Evolutionary conservation across 169 alveolate species (phyloP).

Genomic region (Plasmodium billcollinsi): DNA sequence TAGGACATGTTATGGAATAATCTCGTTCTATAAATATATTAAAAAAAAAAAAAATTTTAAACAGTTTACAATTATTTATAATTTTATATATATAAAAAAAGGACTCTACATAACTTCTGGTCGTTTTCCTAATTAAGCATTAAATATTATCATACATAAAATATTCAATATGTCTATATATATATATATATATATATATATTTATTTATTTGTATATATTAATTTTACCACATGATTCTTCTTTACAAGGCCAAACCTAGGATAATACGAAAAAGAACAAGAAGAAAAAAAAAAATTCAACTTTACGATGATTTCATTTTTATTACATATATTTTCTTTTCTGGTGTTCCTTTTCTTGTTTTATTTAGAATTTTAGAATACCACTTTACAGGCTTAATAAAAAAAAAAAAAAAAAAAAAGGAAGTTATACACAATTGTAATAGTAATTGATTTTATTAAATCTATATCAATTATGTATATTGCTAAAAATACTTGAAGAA

Average conservation of each 20-base stretch:
- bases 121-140: background rate
- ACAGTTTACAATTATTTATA: too few relatives aligned
- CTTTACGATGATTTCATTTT: background rate
- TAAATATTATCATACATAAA: slow-evolving; percentile 48
- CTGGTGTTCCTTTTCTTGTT: background rate
- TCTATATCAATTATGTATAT: background rate
- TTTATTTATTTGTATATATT: background rate
- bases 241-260: slow-evolving; percentile 76
- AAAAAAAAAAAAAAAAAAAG: slow-evolving; percentile 10
- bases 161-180: background rate
- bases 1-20: slow-evolving; percentile 71
- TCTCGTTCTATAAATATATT: slow-evolving; percentile 51
- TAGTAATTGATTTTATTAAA: background rate
- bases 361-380: background rate
- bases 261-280: background rate
- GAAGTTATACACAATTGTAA: background rate
- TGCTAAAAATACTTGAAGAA: slow-evolving; percentile 39
- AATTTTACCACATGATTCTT: slow-evolving; percentile 46
- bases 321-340: background rate
- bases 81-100: too few relatives aligned
- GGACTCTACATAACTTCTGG: too few relatives aligned
- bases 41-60: background rate
- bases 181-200: slow-evolving; percentile 2
- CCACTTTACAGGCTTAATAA: slow-evolving; percentile 67
- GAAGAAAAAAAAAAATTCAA: background rate